Percentiles rank a stretch among this genome's conserved stretches.
Conservation (phyloP, 371 early-diverging fungal genomes). For the Mucor circinelloides region DNA sequence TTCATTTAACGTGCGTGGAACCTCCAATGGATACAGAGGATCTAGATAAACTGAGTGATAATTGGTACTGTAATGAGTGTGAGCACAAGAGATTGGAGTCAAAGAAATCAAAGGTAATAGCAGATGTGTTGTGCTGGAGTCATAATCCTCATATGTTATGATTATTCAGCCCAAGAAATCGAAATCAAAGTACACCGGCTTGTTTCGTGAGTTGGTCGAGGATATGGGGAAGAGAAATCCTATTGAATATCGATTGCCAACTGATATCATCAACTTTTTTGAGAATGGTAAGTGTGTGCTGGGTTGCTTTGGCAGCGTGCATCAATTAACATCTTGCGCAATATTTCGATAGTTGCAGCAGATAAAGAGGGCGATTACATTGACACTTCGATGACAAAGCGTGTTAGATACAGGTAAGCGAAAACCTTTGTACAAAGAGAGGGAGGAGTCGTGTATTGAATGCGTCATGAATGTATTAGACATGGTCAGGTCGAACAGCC, state of each 20-base stretch:
- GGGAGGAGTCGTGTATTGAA: background rate
- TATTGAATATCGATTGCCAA: constrained; percentile 45
- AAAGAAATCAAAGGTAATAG: constrained; percentile 32
- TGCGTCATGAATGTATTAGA: background rate
- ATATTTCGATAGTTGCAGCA: constrained; percentile 46
- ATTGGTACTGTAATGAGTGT: constrained; percentile 75
- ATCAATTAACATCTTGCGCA: background rate
- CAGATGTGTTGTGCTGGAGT: background rate
- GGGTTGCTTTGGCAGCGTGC: background rate
- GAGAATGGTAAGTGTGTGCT: constrained; percentile 48
- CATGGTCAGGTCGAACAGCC: constrained; percentile 44
- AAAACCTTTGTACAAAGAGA: background rate
- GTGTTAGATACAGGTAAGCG: constrained; percentile 31
- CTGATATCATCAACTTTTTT: constrained; percentile 50
- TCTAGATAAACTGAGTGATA: constrained; percentile 48
- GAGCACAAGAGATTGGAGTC: constrained; percentile 12
- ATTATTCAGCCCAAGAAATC: background rate
- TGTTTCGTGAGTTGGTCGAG: constrained; percentile 48
- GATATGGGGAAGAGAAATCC: constrained; percentile 50
- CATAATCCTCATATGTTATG: background rate
- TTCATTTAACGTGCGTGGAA: constrained; percentile 74
- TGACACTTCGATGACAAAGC: constrained; percentile 45
- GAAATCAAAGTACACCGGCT: background rate
- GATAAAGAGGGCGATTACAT: constrained; percentile 64
- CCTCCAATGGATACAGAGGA: constrained; percentile 62